These are phyloP conservation scores for Spiraea crenata DNA, from an alignment of 331 rosid species.

Conservation along the genomic window DNA sequence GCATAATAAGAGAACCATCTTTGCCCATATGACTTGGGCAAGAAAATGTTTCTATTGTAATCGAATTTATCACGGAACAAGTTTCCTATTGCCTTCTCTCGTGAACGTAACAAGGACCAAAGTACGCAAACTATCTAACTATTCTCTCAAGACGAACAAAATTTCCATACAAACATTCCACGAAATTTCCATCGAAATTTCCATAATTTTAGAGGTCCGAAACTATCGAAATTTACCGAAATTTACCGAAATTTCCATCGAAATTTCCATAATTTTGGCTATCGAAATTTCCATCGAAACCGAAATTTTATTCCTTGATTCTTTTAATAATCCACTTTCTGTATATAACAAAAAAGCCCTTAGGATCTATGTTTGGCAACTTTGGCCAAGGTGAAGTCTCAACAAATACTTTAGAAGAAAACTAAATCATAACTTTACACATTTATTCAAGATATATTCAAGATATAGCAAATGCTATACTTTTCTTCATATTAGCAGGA, in stretches of 20 bases:
- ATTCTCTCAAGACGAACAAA: too few relatives aligned
- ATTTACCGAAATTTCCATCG: too few relatives aligned
- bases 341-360: background rate
- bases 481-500: background rate
- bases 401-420: background rate
- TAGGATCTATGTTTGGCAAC: background rate
- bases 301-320: too few relatives aligned
- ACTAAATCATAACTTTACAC: background rate
- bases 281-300: too few relatives aligned
- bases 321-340: background rate
- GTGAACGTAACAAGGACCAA: background rate
- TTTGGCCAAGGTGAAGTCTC: background rate
- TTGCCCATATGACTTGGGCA: background rate
- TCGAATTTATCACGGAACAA: background rate
- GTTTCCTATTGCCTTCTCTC: background rate
- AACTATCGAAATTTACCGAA: too few relatives aligned
- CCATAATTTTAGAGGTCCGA: too few relatives aligned
- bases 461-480: too few relatives aligned
- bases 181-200: too few relatives aligned
- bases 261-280: too few relatives aligned
- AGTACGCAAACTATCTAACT: background rate
- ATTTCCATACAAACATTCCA: too few relatives aligned
- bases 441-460: too few relatives aligned
- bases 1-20: background rate
- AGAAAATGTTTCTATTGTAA: background rate